phyloP scores from a whole-genome alignment of 495 filamentous ascomycete species.

The Hypoxylon intermedium region DNA sequence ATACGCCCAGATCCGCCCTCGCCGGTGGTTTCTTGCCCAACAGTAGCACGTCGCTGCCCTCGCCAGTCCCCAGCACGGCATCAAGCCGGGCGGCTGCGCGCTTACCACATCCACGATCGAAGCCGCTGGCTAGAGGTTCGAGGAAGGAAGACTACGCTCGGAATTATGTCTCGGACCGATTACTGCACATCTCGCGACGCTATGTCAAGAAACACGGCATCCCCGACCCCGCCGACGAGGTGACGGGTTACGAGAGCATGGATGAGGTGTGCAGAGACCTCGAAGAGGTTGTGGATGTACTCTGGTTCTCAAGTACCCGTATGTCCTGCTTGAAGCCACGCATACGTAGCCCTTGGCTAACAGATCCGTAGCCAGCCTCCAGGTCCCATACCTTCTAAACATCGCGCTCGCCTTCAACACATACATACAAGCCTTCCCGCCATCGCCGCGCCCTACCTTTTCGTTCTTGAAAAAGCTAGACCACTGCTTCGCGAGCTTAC shows the following conservation, averaged over 20 bases:
- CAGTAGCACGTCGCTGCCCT: conserved; percentile 51
- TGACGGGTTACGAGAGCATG: conserved; percentile 72
- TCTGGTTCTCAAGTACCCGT: conserved; percentile 88
- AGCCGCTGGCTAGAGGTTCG: conserved; percentile 72
- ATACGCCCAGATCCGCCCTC: conserved; percentile 29
- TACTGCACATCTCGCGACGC: conserved; percentile 70
- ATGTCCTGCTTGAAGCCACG: conserved; percentile 50
- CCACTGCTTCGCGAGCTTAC: conserved; percentile 72
- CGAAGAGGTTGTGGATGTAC: conserved; percentile 71
- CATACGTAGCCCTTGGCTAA: too few relatives aligned
- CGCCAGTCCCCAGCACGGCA: conserved; percentile 62
- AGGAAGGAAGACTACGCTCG: conserved; percentile 79
- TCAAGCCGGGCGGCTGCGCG: conserved; percentile 50
- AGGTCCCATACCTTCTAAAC: conserved; percentile 81
- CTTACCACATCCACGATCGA: conserved; percentile 69
- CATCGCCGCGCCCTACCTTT: conserved; percentile 70
- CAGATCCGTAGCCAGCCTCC: conserved; percentile 83
- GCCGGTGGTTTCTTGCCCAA: conserved; percentile 58
- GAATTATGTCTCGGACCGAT: conserved; percentile 67
- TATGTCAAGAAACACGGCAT: conserved; percentile 77
- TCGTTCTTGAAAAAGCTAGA: conserved; percentile 77
- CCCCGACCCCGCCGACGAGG: conserved; percentile 58
- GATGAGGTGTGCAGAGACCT: conserved; percentile 73
- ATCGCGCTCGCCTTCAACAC: conserved; percentile 72
- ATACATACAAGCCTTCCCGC: conserved; percentile 70